phyloP scores from a whole-genome alignment of 192 early-diverging fungal genomes.

The Coemansia nantahalensis region DNA sequence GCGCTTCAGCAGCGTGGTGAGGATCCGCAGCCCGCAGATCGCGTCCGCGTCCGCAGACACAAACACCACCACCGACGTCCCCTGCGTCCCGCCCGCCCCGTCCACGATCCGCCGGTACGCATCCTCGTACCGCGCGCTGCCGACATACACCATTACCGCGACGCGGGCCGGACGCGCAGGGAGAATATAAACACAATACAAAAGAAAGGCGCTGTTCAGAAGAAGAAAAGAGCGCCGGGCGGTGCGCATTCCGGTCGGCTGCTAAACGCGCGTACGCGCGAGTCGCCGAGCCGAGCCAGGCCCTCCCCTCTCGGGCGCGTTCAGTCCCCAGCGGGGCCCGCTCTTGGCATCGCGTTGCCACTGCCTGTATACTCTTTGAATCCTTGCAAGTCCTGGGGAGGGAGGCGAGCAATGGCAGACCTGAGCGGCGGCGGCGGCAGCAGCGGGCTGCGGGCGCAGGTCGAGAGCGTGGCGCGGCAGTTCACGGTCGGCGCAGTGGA shows the following conservation, averaged over 20 bases:
- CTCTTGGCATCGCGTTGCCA: neutral
- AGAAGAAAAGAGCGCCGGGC: too few relatives aligned
- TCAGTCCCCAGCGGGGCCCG: too few relatives aligned
- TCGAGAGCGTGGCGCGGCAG: conserved; percentile 23
- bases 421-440: too few relatives aligned
- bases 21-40: conserved; percentile 76
- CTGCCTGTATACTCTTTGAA: too few relatives aligned
- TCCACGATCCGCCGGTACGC: conserved; percentile 56
- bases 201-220: too few relatives aligned
- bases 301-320: too few relatives aligned
- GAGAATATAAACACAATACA: too few relatives aligned
- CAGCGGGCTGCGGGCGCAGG: conserved; percentile 9
- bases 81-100: conserved; percentile 14
- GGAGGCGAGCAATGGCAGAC: too few relatives aligned
- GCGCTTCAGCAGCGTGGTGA: conserved; percentile 71
- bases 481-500: conserved; percentile 28
- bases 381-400: neutral
- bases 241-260: too few relatives aligned
- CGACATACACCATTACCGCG: conserved; percentile 65
- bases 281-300: too few relatives aligned
- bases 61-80: conserved; percentile 65
- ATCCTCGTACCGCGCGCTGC: conserved; percentile 49
- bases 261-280: too few relatives aligned
- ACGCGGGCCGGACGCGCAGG: too few relatives aligned
- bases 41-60: conserved; percentile 77